Base-by-base conservation (phyloP, 2,329 filamentous ascomycete genomes). In the Beauveria caledonica region DNA sequence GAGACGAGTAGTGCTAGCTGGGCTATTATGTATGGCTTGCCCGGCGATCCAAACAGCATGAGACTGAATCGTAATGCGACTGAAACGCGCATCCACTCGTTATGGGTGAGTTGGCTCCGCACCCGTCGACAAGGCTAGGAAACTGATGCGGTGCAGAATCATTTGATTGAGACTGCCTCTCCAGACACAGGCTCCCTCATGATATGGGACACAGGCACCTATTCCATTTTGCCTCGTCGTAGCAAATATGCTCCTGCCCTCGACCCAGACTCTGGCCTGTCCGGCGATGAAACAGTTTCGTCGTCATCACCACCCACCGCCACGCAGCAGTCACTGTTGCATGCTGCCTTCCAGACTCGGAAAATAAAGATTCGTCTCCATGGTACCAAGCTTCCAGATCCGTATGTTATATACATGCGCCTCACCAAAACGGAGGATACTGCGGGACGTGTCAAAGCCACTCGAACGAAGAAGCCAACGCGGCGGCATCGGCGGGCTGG, bases 1-100 rank as follows among this genome's bases (percentile, higher is more conserved):
- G 77, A 79, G 61, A 80, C 81, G 0, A 89, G 86, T 67, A 86
- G 85, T 27, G 79, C 83, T 11, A 87, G 83, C 62, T 90, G 78
- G 78, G 82, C 84, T 0, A 77, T 86, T 64, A 85, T 85, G 82
- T 86, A 86, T 66, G 83, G 83, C 1, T 68, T 84, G 19, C 83
- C 83, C 0, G 84, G 83, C 0, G 77, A 85, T 67, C 76, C 81
- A 5, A 85, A 85, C 65, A 80, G 79, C 62, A 67, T 67, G 46
- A 73, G 78, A n/a, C 63, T 80, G 62, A 83, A 81, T 63, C 73
- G 84, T 27, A 85, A 85, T 69, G 84, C 83, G 5, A 84, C 79
- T 0, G 84, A 86, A 73, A 86, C 84, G 29, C 74, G 83, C 50
- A 76, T 86, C 25, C 84, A 86, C 68, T 84, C 79, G 66, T 67